Conservation (phyloP, 2,329 filamentous ascomycete species). For the Sordariomycetes sp. region DNA sequence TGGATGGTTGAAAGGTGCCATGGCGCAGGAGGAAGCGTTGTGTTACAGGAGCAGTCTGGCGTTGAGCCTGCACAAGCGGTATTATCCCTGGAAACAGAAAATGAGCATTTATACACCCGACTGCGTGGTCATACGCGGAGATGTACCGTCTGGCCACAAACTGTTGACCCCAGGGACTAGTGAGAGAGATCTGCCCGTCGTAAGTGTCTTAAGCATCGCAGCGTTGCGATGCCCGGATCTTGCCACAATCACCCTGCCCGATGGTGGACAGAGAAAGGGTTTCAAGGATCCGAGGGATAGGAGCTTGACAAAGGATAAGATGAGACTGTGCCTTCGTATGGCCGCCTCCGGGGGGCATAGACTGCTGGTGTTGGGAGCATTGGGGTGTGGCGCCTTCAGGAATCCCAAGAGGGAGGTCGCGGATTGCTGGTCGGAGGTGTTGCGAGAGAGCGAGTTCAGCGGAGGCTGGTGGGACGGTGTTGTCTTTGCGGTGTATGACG, state of each 20-base stretch:
- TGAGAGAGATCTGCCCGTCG: constrained; percentile 31
- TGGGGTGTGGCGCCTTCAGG: constrained; percentile 59
- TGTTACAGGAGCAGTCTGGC: constrained; percentile 53
- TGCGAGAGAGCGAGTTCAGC: constrained; percentile 50
- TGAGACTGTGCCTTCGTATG: constrained; percentile 50
- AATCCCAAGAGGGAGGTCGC: constrained; percentile 57
- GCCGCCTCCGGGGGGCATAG: constrained; percentile 47
- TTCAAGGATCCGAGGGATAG: constrained; percentile 35
- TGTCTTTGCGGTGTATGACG: constrained; percentile 53
- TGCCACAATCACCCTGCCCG: constrained; percentile 8
- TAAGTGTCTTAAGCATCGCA: constrained; percentile 53
- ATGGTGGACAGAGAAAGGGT: constrained; percentile 14
- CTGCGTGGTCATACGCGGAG: constrained; percentile 48
- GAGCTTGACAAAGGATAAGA: constrained; percentile 52
- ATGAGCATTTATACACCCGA: constrained; percentile 50
- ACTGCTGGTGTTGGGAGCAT: constrained; percentile 55
- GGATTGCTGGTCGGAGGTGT: constrained; percentile 50
- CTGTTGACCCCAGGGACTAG: constrained; percentile 28
- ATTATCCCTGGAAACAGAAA: constrained; percentile 43
- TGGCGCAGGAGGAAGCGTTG: constrained; percentile 61
- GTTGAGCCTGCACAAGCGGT: constrained; percentile 31
- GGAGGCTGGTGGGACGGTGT: constrained; percentile 56
- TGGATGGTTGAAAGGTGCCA: constrained; percentile 50
- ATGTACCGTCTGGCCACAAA: constrained; percentile 32
- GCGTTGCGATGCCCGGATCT: constrained; percentile 35